These are phyloP conservation scores for Rhodotorula sp. DNA, from an alignment of 1,284 basidiomycete genomes.

Conservation along the genomic window DNA sequence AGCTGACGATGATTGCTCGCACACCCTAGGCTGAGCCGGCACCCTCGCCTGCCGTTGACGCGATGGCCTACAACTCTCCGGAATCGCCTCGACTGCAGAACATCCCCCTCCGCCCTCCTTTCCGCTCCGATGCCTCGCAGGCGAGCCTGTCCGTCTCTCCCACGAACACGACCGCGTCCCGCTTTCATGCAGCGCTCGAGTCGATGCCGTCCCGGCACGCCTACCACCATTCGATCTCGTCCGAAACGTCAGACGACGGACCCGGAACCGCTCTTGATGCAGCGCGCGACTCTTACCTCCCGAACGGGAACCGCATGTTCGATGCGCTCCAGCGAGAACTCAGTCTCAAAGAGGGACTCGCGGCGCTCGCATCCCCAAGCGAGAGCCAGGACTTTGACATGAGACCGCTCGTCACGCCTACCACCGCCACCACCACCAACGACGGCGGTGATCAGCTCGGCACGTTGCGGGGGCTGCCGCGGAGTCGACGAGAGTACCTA, in stretches of 20 bases:
- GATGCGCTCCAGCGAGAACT: slow-evolving; percentile 31
- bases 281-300: slow-evolving; percentile 1
- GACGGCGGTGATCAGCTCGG: slow-evolving; percentile 20
- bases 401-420: not conserved
- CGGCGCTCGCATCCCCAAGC: not conserved
- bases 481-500: not conserved
- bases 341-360: not conserved
- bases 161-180: not conserved
- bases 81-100: slow-evolving; percentile 4
- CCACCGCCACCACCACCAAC: not conserved
- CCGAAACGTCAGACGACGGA: slow-evolving; percentile 11
- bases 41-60: not conserved
- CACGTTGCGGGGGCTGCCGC: not conserved
- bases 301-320: slow-evolving; percentile 20
- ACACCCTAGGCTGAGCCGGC: too few species aligned
- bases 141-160: slow-evolving; percentile 1
- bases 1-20: too few species aligned
- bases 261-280: slow-evolving; percentile 1
- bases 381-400: not conserved
- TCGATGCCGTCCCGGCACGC: slow-evolving; percentile 12
- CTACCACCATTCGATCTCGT: slow-evolving; percentile 19
- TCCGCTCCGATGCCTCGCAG: not conserved
- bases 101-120: not conserved
- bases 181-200: slow-evolving; percentile 29
- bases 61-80: not conserved